phyloP scores from a whole-genome alignment of 1,139 yeast species.

The Suhomyces bribrorum region DNA sequence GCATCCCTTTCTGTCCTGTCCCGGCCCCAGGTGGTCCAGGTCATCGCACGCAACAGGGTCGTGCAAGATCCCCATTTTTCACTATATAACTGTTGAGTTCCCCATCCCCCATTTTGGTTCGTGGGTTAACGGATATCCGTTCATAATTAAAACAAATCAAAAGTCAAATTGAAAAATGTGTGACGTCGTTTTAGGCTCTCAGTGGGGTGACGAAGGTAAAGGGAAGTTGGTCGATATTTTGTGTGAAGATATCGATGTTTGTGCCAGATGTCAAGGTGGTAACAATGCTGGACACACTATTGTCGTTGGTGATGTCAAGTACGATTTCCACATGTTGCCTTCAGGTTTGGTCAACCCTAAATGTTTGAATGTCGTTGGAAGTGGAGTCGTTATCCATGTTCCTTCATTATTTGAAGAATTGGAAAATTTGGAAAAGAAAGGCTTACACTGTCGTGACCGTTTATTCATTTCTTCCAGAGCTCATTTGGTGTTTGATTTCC shows the following conservation, averaged over 20 bases:
- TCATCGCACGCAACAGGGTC: no score
- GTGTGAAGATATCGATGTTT: slow-evolving; percentile 91
- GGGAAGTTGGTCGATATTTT: slow-evolving; percentile 94
- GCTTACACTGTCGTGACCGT: slow-evolving; percentile 76
- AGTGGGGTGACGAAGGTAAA: slow-evolving; percentile 99
- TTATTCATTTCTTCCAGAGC: slow-evolving; percentile 91
- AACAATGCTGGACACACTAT: slow-evolving; percentile 99
- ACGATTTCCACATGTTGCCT: slow-evolving; percentile 98
- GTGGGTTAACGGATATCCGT: slow-evolving; percentile 17
- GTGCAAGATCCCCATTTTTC: neutral
- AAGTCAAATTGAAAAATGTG: slow-evolving; percentile 60
- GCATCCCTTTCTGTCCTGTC: neutral
- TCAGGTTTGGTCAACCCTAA: slow-evolving; percentile 93
- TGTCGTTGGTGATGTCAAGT: slow-evolving; percentile 83
- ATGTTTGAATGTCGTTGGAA: slow-evolving; percentile 86
- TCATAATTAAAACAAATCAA: slow-evolving; percentile 11
- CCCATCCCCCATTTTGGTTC: slow-evolving; percentile 1
- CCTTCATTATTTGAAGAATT: slow-evolving; percentile 92
- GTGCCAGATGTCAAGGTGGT: slow-evolving; percentile 99
- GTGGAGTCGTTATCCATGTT: slow-evolving; percentile 94
- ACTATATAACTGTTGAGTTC: slow-evolving; percentile 2
- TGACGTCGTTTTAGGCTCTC: slow-evolving; percentile 94
- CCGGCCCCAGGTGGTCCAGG: no score
- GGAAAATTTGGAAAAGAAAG: slow-evolving; percentile 76
- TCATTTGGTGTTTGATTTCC: slow-evolving; percentile 95